Evolutionary conservation across 345 rosid genomes (phyloP), one percentile per base, ranked within the genome.

Genomic region (Triadica sebifera): DNA sequence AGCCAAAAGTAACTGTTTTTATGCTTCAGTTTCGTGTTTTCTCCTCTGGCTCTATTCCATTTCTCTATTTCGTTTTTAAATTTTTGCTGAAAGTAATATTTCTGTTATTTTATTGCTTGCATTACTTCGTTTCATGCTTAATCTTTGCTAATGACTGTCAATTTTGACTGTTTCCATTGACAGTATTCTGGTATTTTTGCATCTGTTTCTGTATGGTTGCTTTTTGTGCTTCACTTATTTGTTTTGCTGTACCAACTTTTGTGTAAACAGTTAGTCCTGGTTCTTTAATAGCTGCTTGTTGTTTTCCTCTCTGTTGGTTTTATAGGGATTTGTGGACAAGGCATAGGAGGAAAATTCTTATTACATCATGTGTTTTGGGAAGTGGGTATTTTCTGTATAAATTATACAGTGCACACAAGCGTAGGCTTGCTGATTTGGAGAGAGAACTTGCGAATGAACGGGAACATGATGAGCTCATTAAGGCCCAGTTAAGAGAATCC

Each of bases 321-420:
- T 37, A 6, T 75, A 95, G 98, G 88, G 79, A 83, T 74, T 84
- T 95, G 57, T 95, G 99, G 99, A 89, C 93, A 83, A 86, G 90
- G 81, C 92, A 95, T 51, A 85, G 78, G 84, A 90, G 89, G 84
- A 93, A 87, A 84, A 79, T 93, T 86, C 77, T 93, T 71, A 78
- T 91, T 73, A 69, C 93, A 37, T 78, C 89, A 25, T 89, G 87
- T 81, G 89, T 89, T 80, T 68, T 95, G 37, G 99, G 99, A 82
- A 79, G 96, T 87, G 99, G 98, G 38, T 95, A 89, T 84, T 65
- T 86, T 69, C 81, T 91, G 66, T 90, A 93, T 75, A 93, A 83
- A 56, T 79, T 93, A 51, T 95, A 90, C 77, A 82, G 88, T 80
- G 85, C 93, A n/a, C 94, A 86, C 74, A 80, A 81, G 67, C 86